These are phyloP conservation scores for Friedmanniomyces simplex DNA, from an alignment of 495 filamentous ascomycete genomes.

Conservation along the genomic window DNA sequence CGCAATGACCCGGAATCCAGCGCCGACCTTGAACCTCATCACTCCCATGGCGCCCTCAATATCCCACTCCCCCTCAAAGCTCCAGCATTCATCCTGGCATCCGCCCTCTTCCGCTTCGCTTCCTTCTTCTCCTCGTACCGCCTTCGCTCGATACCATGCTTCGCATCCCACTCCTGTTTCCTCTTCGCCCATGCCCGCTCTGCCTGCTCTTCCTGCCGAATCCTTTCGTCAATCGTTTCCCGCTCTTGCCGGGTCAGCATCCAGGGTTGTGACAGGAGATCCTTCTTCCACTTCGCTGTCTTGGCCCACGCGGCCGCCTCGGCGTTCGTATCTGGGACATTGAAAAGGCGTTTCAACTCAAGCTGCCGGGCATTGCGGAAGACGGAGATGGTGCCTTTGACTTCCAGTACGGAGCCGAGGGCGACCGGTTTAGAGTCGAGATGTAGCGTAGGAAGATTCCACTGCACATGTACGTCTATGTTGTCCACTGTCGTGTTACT, in stretches of 20 bases:
- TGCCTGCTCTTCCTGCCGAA: neutral
- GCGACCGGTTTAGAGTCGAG: constrained; percentile 26
- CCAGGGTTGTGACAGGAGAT: constrained; percentile 64
- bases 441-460: constrained; percentile 20
- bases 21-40: neutral
- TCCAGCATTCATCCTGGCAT: constrained; percentile 5
- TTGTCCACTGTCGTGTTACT: constrained; percentile 24
- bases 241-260: constrained; percentile 45
- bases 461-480: constrained; percentile 21
- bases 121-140: constrained; percentile 9
- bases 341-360: constrained; percentile 52
- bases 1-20: too few relatives aligned
- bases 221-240: constrained; percentile 38
- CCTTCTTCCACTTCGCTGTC: constrained; percentile 47
- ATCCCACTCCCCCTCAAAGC: constrained; percentile 8
- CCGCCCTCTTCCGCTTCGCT: constrained; percentile 1
- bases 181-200: neutral
- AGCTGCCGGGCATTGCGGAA: constrained; percentile 60
- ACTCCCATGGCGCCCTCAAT: constrained; percentile 6
- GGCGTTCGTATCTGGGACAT: constrained; percentile 35
- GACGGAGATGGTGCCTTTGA: constrained; percentile 59
- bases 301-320: constrained; percentile 73
- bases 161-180: neutral
- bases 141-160: neutral
- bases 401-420: constrained; percentile 60